These are phyloP conservation scores for Fragilariopsis cylindrus DNA, from an alignment of 108 stramenopile genomes.

Conservation along the genomic window DNA sequence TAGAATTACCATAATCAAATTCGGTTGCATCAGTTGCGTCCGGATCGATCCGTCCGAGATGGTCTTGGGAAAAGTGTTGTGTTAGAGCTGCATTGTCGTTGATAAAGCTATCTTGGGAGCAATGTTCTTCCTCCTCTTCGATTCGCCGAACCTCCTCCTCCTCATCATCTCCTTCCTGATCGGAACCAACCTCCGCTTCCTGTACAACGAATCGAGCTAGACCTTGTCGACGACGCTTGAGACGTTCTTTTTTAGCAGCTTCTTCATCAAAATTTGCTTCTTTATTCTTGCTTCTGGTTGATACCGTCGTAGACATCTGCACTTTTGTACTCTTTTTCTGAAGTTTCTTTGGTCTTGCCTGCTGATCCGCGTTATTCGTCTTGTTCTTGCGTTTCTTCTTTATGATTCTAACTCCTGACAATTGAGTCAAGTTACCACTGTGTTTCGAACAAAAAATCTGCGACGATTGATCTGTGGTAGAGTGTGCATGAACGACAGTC, in stretches of 20 bases:
- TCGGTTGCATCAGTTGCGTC: slow-evolving; percentile 27
- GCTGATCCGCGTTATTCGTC: background rate
- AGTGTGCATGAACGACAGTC: slow-evolving; percentile 15
- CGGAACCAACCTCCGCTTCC: slow-evolving; percentile 58
- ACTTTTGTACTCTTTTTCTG: background rate
- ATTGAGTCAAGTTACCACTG: background rate
- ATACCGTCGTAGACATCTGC: background rate
- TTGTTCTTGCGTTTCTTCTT: background rate
- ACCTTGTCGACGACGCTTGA: slow-evolving; percentile 10
- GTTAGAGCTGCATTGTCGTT: slow-evolving; percentile 78
- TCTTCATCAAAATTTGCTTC: background rate
- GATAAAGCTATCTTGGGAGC: slow-evolving; percentile 68
- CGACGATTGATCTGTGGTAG: background rate
- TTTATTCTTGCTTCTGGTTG: background rate
- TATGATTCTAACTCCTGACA: slow-evolving; percentile 2
- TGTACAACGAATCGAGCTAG: slow-evolving; percentile 41
- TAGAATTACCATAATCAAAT: slow-evolving; percentile 10
- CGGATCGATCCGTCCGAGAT: slow-evolving; percentile 52
- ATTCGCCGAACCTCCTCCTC: slow-evolving; percentile 55
- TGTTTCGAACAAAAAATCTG: slow-evolving; percentile 31
- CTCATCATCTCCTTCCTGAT: slow-evolving; percentile 71
- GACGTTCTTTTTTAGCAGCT: slow-evolving; percentile 9
- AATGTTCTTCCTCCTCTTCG: slow-evolving; percentile 69
- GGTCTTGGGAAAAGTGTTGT: slow-evolving; percentile 76
- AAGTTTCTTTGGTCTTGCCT: slow-evolving; percentile 14